phyloP scores from a whole-genome alignment of 2,329 filamentous ascomycete species.

The Dothideomycetes sp. region DNA sequence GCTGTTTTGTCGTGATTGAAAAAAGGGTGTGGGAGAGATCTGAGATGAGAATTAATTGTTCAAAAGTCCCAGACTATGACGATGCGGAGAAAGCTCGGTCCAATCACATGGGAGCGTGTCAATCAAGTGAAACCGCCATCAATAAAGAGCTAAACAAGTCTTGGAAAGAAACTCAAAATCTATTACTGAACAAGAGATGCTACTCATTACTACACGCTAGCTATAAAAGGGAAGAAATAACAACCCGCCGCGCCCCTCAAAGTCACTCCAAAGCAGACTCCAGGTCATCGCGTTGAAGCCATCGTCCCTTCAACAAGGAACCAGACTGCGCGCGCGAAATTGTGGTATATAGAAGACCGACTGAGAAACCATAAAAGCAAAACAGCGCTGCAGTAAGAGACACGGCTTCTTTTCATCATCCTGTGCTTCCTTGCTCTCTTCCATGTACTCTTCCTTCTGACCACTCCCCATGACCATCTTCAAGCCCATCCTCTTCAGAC shows the following conservation, averaged over 20 bases:
- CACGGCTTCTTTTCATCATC: no score
- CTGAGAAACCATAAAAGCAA: neutral
- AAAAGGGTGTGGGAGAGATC: neutral
- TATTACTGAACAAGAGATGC: neutral
- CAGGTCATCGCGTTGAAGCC: neutral
- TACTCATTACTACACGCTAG: neutral
- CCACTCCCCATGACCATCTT: no score
- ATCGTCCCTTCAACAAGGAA: neutral
- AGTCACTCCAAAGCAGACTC: neutral
- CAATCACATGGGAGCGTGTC: neutral
- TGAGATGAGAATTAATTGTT: neutral
- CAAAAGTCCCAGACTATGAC: neutral
- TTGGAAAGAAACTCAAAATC: no score
- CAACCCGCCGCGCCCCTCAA: no score
- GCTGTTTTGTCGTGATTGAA: neutral
- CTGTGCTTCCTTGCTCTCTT: no score
- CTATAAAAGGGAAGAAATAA: neutral
- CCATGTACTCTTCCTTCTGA: no score
- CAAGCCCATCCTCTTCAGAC: no score
- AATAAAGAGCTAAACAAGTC: no score
- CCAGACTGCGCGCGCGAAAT: neutral
- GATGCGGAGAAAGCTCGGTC: neutral
- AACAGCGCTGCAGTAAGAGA: no score
- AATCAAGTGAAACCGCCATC: no score
- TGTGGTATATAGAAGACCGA: neutral